These are phyloP conservation scores for Uronychia setigera DNA, from an alignment of 73 alveolate species.

Conservation along the genomic window DNA sequence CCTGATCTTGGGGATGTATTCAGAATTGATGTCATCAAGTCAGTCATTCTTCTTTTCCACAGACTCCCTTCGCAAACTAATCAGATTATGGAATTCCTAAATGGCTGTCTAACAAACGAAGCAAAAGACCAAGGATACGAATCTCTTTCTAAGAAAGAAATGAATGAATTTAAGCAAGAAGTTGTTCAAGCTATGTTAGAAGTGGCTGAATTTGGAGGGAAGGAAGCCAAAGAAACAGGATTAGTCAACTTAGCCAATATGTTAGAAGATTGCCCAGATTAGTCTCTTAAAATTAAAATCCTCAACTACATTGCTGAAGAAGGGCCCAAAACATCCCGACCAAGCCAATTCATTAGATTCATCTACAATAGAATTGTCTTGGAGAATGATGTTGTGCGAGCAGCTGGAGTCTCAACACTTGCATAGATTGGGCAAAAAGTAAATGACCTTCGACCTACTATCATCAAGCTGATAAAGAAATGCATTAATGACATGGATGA, in stretches of 20 bases:
- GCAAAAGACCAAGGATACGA: constrained; percentile 3
- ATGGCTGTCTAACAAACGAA: constrained; percentile 86
- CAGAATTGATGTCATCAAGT: constrained; percentile 78
- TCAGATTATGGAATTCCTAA: constrained; percentile 84
- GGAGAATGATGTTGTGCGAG: constrained; percentile 92
- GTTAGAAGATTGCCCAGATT: constrained; percentile 94
- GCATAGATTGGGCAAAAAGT: constrained; percentile 82
- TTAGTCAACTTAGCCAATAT: constrained; percentile 89
- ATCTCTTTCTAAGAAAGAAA: background rate
- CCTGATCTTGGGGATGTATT: constrained; percentile 81
- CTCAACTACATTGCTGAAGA: constrained; percentile 90
- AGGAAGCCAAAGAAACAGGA: constrained; percentile 73
- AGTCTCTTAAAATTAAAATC: constrained; percentile 85
- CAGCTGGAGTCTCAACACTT: constrained; percentile 94
- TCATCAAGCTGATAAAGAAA: constrained; percentile 69
- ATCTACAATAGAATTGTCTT: constrained; percentile 91
- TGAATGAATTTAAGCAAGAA: constrained; percentile 58
- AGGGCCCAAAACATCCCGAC: constrained; percentile 82
- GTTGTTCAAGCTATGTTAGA: constrained; percentile 82
- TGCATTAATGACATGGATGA: constrained; percentile 87
- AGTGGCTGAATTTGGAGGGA: constrained; percentile 40
- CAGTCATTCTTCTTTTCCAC: constrained; percentile 72
- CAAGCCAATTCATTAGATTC: constrained; percentile 89
- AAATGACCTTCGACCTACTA: constrained; percentile 64
- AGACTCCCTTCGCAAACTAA: constrained; percentile 82